Evolutionary conservation across 1,284 basidiomycete genomes (phyloP).

Genomic region (Fomes fomentarius): DNA sequence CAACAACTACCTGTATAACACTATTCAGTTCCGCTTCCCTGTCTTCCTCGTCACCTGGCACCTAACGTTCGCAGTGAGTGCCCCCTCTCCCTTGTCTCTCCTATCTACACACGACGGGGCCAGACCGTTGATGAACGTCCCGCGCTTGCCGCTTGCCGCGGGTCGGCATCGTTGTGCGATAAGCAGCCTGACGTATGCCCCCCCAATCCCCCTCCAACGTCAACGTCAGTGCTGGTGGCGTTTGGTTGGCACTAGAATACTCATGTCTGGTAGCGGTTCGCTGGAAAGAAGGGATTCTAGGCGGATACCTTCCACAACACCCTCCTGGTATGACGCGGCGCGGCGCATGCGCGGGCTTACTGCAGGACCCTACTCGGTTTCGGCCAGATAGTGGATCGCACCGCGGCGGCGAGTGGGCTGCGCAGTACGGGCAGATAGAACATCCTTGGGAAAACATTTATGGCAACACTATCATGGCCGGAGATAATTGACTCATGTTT

Average conservation of each 20-base stretch:
- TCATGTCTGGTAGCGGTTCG: neutral
- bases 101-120: neutral
- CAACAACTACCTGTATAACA: slow-evolving; percentile 93
- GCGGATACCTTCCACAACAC: no score
- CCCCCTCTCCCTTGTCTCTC: slow-evolving; percentile 4
- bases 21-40: slow-evolving; percentile 82
- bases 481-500: no score
- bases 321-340: neutral
- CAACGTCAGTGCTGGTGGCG: no score
- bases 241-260: neutral
- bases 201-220: neutral
- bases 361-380: no score
- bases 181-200: neutral
- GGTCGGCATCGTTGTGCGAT: neutral
- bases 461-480: no score
- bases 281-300: neutral
- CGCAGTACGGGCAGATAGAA: no score
- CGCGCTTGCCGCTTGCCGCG: neutral
- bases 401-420: no score
- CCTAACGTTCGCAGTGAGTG: slow-evolving; percentile 78
- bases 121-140: no score
- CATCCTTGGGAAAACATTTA: no score
- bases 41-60: slow-evolving; percentile 91
- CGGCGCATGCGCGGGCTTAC: neutral
- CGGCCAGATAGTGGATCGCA: no score